These are phyloP conservation scores for Calonectria fujianensis DNA, from an alignment of 2,329 filamentous ascomycete genomes.

Conservation along the genomic window DNA sequence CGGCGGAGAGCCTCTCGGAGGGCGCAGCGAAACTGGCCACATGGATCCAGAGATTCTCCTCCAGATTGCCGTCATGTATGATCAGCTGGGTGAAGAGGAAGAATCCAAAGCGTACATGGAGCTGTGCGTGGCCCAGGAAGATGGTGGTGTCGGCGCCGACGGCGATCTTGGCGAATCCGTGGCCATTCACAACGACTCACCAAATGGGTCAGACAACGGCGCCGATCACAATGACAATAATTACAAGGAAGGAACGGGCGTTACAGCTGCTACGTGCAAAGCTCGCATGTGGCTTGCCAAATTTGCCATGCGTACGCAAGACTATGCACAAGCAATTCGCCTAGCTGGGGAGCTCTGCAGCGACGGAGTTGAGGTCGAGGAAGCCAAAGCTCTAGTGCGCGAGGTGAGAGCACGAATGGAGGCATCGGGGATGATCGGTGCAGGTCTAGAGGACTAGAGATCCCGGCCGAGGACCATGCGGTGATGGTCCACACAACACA, in stretches of 20 bases:
- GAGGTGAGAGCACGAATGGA: slow-evolving; percentile 89
- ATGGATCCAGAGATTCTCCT: slow-evolving; percentile 94
- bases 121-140: slow-evolving; percentile 93
- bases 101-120: slow-evolving; percentile 97
- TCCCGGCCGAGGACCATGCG: slow-evolving; percentile 37
- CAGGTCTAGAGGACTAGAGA: slow-evolving; percentile 48
- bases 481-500: slow-evolving; percentile 6
- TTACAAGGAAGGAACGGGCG: slow-evolving; percentile 80
- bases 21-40: slow-evolving; percentile 72
- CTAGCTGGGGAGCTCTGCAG: slow-evolving; percentile 94
- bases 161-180: slow-evolving; percentile 69
- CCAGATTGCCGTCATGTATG: slow-evolving; percentile 93
- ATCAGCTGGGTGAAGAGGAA: slow-evolving; percentile 83
- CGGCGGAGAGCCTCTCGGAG: slow-evolving; percentile 66
- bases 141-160: slow-evolving; percentile 74
- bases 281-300: slow-evolving; percentile 95
- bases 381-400: slow-evolving; percentile 93
- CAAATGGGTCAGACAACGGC: slow-evolving; percentile 62
- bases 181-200: slow-evolving; percentile 74
- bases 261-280: slow-evolving; percentile 93
- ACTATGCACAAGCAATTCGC: slow-evolving; percentile 85
- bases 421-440: slow-evolving; percentile 58
- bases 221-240: slow-evolving; percentile 59
- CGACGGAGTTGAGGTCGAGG: slow-evolving; percentile 96
- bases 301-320: slow-evolving; percentile 84